Conservation (phyloP, 2,329 filamentous ascomycete species). For the Tricladium varicosporioides region DNA sequence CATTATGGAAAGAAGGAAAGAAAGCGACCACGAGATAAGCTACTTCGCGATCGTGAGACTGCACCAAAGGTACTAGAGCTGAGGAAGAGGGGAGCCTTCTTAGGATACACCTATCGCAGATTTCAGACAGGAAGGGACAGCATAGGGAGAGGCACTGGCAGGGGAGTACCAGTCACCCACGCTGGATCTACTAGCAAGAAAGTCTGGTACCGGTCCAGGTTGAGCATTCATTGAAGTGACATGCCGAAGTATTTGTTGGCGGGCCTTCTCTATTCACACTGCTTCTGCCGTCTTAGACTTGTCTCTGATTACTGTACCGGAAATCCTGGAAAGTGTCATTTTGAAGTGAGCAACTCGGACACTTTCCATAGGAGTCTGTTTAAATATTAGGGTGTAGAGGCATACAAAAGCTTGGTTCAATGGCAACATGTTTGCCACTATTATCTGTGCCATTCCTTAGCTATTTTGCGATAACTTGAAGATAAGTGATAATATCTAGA, state of each 20-base stretch:
- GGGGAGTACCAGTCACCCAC: neutral
- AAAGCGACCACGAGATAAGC: conserved; percentile 79
- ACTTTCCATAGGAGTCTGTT: neutral
- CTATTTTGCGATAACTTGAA: no score
- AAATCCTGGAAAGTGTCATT: conserved; percentile 12
- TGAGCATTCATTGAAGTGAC: conserved; percentile 30
- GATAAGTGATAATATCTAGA: no score
- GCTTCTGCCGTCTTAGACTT: neutral
- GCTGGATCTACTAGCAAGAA: conserved; percentile 18
- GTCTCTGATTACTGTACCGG: neutral
- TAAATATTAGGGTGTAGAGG: neutral
- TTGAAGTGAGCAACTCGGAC: conserved; percentile 24
- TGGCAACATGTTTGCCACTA: no score
- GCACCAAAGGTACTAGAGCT: conserved; percentile 71
- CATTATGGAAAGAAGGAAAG: conserved; percentile 54
- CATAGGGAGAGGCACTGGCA: conserved; percentile 9
- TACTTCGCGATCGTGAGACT: conserved; percentile 71
- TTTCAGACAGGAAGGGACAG: conserved; percentile 30
- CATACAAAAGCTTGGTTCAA: neutral
- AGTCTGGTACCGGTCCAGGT: conserved; percentile 31
- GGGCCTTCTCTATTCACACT: neutral
- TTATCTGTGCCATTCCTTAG: no score
- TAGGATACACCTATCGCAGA: conserved; percentile 83
- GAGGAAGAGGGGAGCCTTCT: conserved; percentile 78
- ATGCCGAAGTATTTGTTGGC: neutral